Evolutionary conservation across 2,329 filamentous ascomycete genomes (phyloP), one percentile per base, ranked within the genome.

Genomic region (Chaetomium sp.): DNA sequence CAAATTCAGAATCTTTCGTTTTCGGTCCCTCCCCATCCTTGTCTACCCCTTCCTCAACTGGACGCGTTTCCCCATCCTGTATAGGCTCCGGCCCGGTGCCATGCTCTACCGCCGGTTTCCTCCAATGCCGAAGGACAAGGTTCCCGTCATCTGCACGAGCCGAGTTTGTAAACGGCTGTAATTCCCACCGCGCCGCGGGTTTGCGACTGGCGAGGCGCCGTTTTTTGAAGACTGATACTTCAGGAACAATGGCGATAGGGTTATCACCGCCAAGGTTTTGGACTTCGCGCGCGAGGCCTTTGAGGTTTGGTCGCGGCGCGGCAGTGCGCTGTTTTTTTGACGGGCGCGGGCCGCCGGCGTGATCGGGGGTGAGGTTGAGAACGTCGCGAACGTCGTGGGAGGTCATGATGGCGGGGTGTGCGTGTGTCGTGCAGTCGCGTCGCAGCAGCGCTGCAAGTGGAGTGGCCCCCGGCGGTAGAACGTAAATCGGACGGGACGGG

Each of bases 341-440:
- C 42, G 85, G 82, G 60, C 86, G 74, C 53, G 76, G 67, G 51
- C 72, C 74, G 50, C 74, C 66, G 50, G 73, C 65, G 58, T 75
- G 72, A 36, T 84, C 85, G 64, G 84, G 76, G 49, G 86, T 86
- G 69, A 95, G 78, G 71, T 91, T 89, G 67, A 95, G 84, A 68
- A 95, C 89, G 70, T 95, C 90, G 74, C 88, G 89, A 64, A 95
- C 83, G 78, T 95, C 90, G 70, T 85, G 81, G 60, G 86, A 86
- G 59, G 86, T 79, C 85, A 89, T 89, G 61, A 66, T 76, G 63
- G 56, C 57, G 61, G 53, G 51, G 57, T 57, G 57, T 33, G 19
- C 19, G 19, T 27, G 44, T 59, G 37, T n/a, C n/a, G 35, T 8
- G 46, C 37, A 58, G 41, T 54, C 55, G 59, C 56, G 57, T 58